Conservation (phyloP, 352 stramenopile genomes). For the Ophiocytium majus region DNA sequence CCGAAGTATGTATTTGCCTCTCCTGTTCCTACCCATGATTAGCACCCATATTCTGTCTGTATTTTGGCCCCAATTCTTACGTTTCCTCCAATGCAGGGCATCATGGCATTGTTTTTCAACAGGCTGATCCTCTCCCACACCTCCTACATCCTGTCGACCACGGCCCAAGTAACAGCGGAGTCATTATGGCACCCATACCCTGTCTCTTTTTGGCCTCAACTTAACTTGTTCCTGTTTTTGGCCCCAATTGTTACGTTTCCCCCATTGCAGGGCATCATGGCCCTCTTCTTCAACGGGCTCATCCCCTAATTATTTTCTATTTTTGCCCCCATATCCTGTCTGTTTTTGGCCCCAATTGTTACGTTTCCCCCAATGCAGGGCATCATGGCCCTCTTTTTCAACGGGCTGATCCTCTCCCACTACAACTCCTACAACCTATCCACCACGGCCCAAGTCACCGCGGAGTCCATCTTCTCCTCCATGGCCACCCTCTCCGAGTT, state of each 20-base stretch:
- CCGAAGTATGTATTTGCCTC: no score
- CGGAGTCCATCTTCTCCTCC: constrained; percentile 79
- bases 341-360: neutral
- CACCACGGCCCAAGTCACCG: constrained; percentile 61
- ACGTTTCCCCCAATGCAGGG: constrained; percentile 49
- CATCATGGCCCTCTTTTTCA: constrained; percentile 83
- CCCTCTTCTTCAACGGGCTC: constrained; percentile 79
- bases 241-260: neutral
- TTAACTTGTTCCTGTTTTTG: no score
- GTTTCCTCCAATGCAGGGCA: constrained; percentile 58
- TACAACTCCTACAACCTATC: constrained; percentile 85
- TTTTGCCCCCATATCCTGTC: no score
- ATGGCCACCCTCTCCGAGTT: constrained; percentile 74
- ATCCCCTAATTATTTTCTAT: no score
- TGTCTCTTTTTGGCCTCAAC: no score
- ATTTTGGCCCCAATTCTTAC: neutral
- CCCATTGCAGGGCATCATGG: constrained; percentile 79
- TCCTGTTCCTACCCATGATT: no score
- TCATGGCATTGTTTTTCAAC: constrained; percentile 83
- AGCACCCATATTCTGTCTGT: no score
- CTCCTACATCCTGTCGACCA: constrained; percentile 75
- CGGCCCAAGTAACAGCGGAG: constrained; percentile 64
- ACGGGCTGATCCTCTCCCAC: constrained; percentile 73
- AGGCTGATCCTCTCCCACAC: constrained; percentile 77
- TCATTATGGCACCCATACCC: no score